A percentile compares a stretch with the other conserved stretches of the same genome.
phyloP scores from a whole-genome alignment of 768 basidiomycete genomes.

The Podaxis pistillaris region DNA sequence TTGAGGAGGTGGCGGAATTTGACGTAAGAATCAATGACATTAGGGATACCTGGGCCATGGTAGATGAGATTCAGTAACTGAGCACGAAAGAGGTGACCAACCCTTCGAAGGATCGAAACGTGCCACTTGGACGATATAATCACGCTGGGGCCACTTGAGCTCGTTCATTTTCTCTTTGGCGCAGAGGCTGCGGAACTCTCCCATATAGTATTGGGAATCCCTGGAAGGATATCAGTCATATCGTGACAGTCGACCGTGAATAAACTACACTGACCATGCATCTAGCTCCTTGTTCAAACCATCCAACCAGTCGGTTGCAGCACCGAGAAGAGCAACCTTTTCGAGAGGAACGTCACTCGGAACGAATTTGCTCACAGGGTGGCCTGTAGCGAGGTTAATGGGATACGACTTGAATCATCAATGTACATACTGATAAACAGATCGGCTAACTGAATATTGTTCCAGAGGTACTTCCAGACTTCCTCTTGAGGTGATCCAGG shows the following conservation, averaged over 20 bases:
- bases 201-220: conserved; percentile 89
- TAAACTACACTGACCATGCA: conserved; percentile 40
- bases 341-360: conserved; percentile 77
- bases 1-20: conserved; percentile 72
- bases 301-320: conserved; percentile 91
- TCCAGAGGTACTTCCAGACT: conserved; percentile 95
- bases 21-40: conserved; percentile 85
- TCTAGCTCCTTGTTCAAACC: conserved; percentile 90
- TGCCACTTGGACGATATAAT: conserved; percentile 91
- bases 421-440: conserved; percentile 74
- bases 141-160: conserved; percentile 74
- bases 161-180: conserved; percentile 78
- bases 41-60: conserved; percentile 62
- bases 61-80: conserved; percentile 18
- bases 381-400: conserved; percentile 37
- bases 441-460: conserved; percentile 87
- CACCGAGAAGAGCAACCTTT: conserved; percentile 73
- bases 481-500: conserved; percentile 83
- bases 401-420: neutral
- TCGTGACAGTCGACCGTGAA: neutral
- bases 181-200: conserved; percentile 79
- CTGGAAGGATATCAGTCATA: conserved; percentile 21
- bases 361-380: conserved; percentile 93
- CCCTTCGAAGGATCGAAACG: conserved; percentile 84
- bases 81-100: conserved; percentile 15